Conservation (phyloP, 2,329 filamentous ascomycete genomes). For the Neopestalotiopsis sp. region DNA sequence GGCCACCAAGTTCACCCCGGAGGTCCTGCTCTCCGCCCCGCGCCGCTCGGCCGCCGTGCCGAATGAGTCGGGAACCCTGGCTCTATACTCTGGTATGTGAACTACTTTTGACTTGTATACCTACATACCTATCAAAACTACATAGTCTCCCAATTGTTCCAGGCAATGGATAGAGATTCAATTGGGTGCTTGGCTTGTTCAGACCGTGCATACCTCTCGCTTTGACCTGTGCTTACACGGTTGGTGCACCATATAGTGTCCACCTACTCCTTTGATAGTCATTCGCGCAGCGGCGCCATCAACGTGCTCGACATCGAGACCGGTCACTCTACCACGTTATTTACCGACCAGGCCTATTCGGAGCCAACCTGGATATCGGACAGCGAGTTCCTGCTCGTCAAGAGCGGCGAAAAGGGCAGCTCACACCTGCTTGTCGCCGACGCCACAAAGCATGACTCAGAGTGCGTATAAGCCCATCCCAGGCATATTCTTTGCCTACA, state of each 20-base stretch:
- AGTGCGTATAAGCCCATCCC: slow-evolving; percentile 38
- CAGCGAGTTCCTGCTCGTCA: slow-evolving; percentile 63
- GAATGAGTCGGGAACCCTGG: slow-evolving; percentile 68
- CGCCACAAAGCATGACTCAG: slow-evolving; percentile 38
- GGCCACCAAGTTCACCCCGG: slow-evolving; percentile 74
- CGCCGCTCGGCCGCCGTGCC: slow-evolving; percentile 73
- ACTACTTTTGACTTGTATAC: too few relatives aligned
- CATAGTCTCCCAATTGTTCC: too few relatives aligned
- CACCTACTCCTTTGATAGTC: slow-evolving; percentile 79
- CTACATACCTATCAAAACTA: too few relatives aligned
- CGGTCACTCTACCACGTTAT: slow-evolving; percentile 69
- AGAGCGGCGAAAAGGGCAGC: slow-evolving; percentile 50
- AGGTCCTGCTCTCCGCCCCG: slow-evolving; percentile 78
- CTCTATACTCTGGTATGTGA: slow-evolving; percentile 64
- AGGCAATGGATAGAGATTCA: too few relatives aligned
- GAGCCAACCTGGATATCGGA: slow-evolving; percentile 81
- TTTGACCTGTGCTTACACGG: neutral
- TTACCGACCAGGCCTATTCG: slow-evolving; percentile 66
- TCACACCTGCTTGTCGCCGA: slow-evolving; percentile 51
- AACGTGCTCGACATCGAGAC: slow-evolving; percentile 72
- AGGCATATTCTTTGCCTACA: too few relatives aligned
- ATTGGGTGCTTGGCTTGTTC: neutral
- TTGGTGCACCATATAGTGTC: slow-evolving; percentile 52
- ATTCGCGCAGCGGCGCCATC: slow-evolving; percentile 71
- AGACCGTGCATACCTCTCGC: neutral